Conservation (phyloP, 352 stramenopile genomes). For the Globisporangium irregulare region DNA sequence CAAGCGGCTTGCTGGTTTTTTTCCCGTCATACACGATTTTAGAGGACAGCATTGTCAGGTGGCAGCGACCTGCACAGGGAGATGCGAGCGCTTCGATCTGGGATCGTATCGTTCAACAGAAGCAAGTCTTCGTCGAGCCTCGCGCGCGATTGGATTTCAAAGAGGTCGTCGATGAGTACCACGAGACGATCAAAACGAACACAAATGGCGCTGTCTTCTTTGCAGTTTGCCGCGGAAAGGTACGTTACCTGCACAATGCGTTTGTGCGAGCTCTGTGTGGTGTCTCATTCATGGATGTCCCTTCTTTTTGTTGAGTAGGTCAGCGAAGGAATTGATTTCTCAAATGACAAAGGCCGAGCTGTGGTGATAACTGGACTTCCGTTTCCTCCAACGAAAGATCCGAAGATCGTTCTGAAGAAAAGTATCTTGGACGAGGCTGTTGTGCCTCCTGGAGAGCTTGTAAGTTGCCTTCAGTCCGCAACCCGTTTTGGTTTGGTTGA, state of each 20-base stretch:
- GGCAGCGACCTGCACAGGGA: slow-evolving; percentile 45
- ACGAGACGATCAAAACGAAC: slow-evolving; percentile 66
- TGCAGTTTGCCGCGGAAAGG: slow-evolving; percentile 97
- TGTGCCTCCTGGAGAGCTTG: slow-evolving; percentile 57
- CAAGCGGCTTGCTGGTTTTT: slow-evolving; percentile 98
- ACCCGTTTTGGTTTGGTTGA: neutral
- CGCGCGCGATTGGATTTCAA: slow-evolving; percentile 76
- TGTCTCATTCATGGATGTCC: neutral
- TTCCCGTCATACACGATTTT: slow-evolving; percentile 99
- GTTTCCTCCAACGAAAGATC: slow-evolving; percentile 96
- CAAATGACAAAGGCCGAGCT: slow-evolving; percentile 95
- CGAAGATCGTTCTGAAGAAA: slow-evolving; percentile 97
- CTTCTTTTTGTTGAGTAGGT: slow-evolving; percentile 54
- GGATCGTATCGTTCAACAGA: slow-evolving; percentile 73
- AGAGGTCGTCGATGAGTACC: slow-evolving; percentile 73
- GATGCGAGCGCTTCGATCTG: slow-evolving; percentile 66
- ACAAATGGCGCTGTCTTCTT: slow-evolving; percentile 94
- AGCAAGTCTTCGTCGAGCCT: slow-evolving; percentile 78
- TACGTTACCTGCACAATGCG: slow-evolving; percentile 16
- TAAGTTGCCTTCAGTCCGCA: slow-evolving; percentile 19
- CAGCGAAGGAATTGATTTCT: slow-evolving; percentile 98
- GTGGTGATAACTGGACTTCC: slow-evolving; percentile 99
- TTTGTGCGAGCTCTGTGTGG: neutral
- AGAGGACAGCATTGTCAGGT: slow-evolving; percentile 78
- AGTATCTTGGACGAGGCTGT: slow-evolving; percentile 91